These are phyloP conservation scores for Halophytophthora polymorphica DNA, from an alignment of 352 stramenopile species.

Conservation along the genomic window DNA sequence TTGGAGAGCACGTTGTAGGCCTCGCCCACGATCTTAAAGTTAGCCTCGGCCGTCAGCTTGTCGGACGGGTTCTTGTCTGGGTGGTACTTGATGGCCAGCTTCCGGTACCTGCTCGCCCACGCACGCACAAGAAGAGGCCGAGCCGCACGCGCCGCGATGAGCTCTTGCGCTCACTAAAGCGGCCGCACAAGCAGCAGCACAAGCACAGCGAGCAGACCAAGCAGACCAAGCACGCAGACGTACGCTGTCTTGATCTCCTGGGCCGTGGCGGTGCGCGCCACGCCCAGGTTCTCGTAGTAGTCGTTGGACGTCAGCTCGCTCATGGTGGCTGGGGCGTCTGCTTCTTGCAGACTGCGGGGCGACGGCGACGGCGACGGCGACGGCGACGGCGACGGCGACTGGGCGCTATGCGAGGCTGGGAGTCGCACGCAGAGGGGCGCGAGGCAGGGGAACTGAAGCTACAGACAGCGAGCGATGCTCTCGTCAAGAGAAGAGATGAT, in stretches of 20 bases:
- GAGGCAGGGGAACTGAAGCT: too few species aligned
- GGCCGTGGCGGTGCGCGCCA: conserved; percentile 57
- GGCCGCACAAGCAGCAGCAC: background rate
- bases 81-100: conserved; percentile 92
- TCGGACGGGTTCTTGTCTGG: conserved; percentile 90
- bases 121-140: conserved; percentile 3
- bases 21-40: conserved; percentile 94
- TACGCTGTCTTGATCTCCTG: conserved; percentile 87
- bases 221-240: conserved; percentile 11
- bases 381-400: background rate
- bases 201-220: background rate
- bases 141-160: background rate
- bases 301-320: conserved; percentile 65
- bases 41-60: conserved; percentile 82
- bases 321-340: conserved; percentile 11
- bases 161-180: background rate
- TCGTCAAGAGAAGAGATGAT: background rate
- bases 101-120: conserved; percentile 68
- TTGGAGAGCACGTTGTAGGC: conserved; percentile 94
- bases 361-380: conserved; percentile 1
- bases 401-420: too few species aligned
- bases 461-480: background rate
- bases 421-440: too few species aligned
- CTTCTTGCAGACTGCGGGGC: conserved; percentile 1
- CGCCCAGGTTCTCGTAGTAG: conserved; percentile 87